Conservation (phyloP, 1,284 basidiomycete genomes). For the Cutaneotrichosporon dermatis region DNA sequence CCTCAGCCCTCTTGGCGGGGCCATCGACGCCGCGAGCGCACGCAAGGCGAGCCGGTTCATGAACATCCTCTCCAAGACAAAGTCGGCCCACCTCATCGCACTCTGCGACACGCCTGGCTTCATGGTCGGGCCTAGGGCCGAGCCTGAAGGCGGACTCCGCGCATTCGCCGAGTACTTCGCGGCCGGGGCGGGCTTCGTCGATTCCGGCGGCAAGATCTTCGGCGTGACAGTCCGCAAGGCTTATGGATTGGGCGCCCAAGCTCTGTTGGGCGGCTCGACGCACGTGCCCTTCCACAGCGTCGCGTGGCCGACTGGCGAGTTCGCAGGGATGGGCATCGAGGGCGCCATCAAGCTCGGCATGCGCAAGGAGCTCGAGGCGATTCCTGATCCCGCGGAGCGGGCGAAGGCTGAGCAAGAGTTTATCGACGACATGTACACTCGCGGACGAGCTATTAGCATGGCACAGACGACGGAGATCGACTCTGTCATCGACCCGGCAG, state of each 20-base stretch:
- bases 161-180: constrained; percentile 21
- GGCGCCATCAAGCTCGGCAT: constrained; percentile 22
- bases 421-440: constrained; percentile 19
- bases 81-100: constrained; percentile 11
- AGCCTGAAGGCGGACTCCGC: constrained; percentile 18
- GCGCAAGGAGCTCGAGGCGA: constrained; percentile 20
- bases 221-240: constrained; percentile 20
- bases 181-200: constrained; percentile 12
- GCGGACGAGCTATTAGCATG: constrained; percentile 19
- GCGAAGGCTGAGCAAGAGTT: constrained; percentile 15
- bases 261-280: constrained; percentile 18
- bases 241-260: constrained; percentile 22
- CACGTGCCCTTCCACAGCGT: constrained; percentile 13
- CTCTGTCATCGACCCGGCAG: constrained; percentile 20
- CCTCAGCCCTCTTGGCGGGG: constrained; percentile 15
- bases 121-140: constrained; percentile 20
- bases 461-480: constrained; percentile 21
- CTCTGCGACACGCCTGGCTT: constrained; percentile 23
- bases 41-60: constrained; percentile 19
- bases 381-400: constrained; percentile 9
- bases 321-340: constrained; percentile 23
- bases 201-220: constrained; percentile 17
- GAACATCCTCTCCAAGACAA: constrained; percentile 19
- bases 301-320: constrained; percentile 22
- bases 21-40: constrained; percentile 14